A percentile compares a stretch with the other conserved stretches of the same genome.
These are phyloP conservation scores for Wilcoxina mikolae DNA, from an alignment of 495 filamentous ascomycete species.

Conservation along the genomic window DNA sequence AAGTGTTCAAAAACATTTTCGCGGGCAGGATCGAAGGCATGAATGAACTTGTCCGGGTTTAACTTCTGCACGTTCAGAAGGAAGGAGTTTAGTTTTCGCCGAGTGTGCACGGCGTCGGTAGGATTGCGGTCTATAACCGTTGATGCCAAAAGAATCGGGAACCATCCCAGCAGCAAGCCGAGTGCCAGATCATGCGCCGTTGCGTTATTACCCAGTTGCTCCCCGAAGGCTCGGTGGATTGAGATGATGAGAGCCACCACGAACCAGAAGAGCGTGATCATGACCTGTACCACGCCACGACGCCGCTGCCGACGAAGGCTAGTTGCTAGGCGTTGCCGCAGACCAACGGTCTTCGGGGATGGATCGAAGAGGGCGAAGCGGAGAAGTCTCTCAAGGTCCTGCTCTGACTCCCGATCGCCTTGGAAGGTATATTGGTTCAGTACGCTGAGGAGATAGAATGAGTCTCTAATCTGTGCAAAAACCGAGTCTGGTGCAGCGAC, in stretches of 20 bases:
- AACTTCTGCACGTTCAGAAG: slow-evolving; percentile 23
- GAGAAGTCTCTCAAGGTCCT: slow-evolving; percentile 9
- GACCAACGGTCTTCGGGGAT: slow-evolving; percentile 1
- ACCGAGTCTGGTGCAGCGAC: slow-evolving; percentile 22
- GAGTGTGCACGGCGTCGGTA: slow-evolving; percentile 29
- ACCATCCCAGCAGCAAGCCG: slow-evolving; percentile 36
- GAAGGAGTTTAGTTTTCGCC: slow-evolving; percentile 30
- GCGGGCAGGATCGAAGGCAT: no score
- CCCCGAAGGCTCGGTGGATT: slow-evolving; percentile 34
- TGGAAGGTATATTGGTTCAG: slow-evolving; percentile 33
- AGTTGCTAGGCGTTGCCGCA: background rate
- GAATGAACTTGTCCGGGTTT: background rate
- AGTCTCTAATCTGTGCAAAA: slow-evolving; percentile 33
- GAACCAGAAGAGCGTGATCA: slow-evolving; percentile 19
- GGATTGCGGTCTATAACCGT: slow-evolving; percentile 39
- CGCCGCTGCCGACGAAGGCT: slow-evolving; percentile 6
- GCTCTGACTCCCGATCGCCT: background rate
- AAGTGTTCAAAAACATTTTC: slow-evolving; percentile 31
- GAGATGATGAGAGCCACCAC: slow-evolving; percentile 31
- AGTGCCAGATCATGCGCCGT: slow-evolving; percentile 37
- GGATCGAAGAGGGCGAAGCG: slow-evolving; percentile 15
- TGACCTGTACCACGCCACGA: slow-evolving; percentile 13
- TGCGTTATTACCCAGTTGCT: slow-evolving; percentile 30
- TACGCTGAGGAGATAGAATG: slow-evolving; percentile 33
- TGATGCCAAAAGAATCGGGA: slow-evolving; percentile 36